phyloP scores from a whole-genome alignment of 352 stramenopile species.

The Phytophthora sansomeana region DNA sequence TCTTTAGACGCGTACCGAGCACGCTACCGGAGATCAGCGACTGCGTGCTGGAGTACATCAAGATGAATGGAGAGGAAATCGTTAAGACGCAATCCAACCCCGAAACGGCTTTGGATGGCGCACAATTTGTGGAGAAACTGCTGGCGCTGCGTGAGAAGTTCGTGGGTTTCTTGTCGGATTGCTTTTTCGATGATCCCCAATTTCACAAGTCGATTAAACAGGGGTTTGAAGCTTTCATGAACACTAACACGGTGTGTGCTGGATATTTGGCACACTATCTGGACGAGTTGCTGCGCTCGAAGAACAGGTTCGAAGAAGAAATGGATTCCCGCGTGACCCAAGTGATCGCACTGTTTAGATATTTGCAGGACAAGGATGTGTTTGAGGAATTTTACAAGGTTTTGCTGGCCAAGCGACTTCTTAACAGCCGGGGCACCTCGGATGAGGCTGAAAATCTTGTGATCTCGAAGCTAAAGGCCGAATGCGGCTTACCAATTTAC shows the following conservation, averaged over 20 bases:
- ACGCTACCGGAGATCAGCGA: constrained; percentile 92
- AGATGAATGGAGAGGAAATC: constrained; percentile 87
- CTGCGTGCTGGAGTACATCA: constrained; percentile 92
- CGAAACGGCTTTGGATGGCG: constrained; percentile 87
- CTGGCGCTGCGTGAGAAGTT: constrained; percentile 97
- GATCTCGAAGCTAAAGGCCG: constrained; percentile 96
- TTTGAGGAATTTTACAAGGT: constrained; percentile 99
- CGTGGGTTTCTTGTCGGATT: constrained; percentile 90
- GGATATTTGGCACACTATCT: constrained; percentile 95
- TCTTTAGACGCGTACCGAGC: constrained; percentile 91
- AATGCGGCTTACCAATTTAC: constrained; percentile 99
- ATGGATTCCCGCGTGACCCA: constrained; percentile 94
- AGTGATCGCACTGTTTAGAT: constrained; percentile 96
- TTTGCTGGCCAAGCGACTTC: constrained; percentile 96
- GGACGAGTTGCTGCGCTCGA: constrained; percentile 91
- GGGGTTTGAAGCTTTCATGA: constrained; percentile 98
- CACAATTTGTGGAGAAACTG: constrained; percentile 96
- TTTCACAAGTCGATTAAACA: constrained; percentile 92
- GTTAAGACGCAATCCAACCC: constrained; percentile 92
- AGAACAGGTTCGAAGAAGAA: constrained; percentile 89
- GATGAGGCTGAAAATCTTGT: constrained; percentile 95
- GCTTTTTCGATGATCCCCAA: constrained; percentile 95
- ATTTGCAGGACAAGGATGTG: constrained; percentile 98
- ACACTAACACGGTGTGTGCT: constrained; percentile 95
- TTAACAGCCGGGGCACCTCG: constrained; percentile 79